Base-by-base conservation (phyloP, 495 filamentous ascomycete species). In the Astrocystis sublimbata region DNA sequence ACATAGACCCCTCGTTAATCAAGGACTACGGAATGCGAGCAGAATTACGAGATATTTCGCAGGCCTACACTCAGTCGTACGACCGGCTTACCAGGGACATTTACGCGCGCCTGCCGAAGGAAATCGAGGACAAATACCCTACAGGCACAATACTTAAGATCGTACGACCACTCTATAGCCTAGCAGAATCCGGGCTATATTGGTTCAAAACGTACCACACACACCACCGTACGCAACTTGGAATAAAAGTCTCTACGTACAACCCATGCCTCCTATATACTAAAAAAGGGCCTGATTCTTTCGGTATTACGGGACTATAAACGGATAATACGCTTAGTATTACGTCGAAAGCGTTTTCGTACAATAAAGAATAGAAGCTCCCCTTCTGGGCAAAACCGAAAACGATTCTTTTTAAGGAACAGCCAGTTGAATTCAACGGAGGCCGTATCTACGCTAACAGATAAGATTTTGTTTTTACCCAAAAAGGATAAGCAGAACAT, bases 31-130 rank as follows among this genome's bases (percentile, higher is more conserved):
- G 49, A 24, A 13, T 21, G n/a, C 17, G 15, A 6, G 33, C 26
- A 19, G 40, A 35, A 21, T 17, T 54, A 26, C 45, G 59, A 17
- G 59, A 61, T 24, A 61, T 61, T 47, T 53, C 58, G 28, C 5
- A 12, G 26, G 49, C 26, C 4, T 52, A 52, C 17, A 17, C n/a
- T 3, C 49, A 52, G 35, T 52, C 26, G 31, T 3, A 17, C 4
- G n/a, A 31, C 5, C 5, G 3, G 26, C 5, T 52, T 2, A 31
- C 3, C 3, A 8, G 49, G 4, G 15, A 12, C 9, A 52, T 52
- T 7, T 36, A 33, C 26, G 26, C 12, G n/a, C 26, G 17, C 15
- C 49, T 52, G 7, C 49, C 49, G 3, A 3, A 3, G 6, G 26
- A 52, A 17, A 8, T 52, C 4, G 17, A 31, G 15, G 6, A 17